phyloP scores from a whole-genome alignment of 2,329 filamentous ascomycete species.

The Fusarium euwallaceae region DNA sequence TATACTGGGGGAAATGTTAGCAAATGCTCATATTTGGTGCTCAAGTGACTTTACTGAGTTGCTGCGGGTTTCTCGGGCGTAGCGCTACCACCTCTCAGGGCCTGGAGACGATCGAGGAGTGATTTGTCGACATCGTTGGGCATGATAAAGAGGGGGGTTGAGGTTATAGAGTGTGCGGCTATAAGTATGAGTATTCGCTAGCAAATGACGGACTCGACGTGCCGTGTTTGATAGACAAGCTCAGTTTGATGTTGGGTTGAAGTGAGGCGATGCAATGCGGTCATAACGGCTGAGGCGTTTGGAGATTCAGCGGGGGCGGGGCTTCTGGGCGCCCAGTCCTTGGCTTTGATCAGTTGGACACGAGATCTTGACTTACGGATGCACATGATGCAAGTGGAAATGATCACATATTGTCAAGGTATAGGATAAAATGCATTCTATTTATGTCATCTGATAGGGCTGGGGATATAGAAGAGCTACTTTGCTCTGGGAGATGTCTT shows the following conservation, averaged over 20 bases:
- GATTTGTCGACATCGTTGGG: constrained; percentile 58
- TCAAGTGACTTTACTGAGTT: constrained; percentile 55
- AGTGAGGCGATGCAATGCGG: constrained; percentile 13
- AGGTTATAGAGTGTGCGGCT: neutral
- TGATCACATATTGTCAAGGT: neutral
- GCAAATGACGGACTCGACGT: neutral
- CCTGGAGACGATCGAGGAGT: constrained; percentile 67
- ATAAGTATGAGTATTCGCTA: neutral
- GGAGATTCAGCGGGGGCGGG: constrained; percentile 35
- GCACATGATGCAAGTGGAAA: neutral
- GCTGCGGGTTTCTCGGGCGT: constrained; percentile 53
- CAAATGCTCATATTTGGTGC: neutral
- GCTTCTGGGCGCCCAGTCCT: constrained; percentile 21
- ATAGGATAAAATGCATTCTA: neutral
- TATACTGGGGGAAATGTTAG: constrained; percentile 31
- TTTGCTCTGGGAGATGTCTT: neutral
- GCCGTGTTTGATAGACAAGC: neutral
- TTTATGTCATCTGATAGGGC: neutral
- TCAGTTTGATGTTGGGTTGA: constrained; percentile 2
- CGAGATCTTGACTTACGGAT: neutral
- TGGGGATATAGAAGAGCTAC: neutral
- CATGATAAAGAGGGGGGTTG: constrained; percentile 36
- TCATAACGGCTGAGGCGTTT: constrained; percentile 2
- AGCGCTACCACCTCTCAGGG: constrained; percentile 56
- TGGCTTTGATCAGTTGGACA: neutral